A percentile compares a stretch with the other conserved stretches of the same genome.
These are phyloP conservation scores for Pseudonectria buxi DNA, from an alignment of 2,329 filamentous ascomycete species.

Conservation along the genomic window DNA sequence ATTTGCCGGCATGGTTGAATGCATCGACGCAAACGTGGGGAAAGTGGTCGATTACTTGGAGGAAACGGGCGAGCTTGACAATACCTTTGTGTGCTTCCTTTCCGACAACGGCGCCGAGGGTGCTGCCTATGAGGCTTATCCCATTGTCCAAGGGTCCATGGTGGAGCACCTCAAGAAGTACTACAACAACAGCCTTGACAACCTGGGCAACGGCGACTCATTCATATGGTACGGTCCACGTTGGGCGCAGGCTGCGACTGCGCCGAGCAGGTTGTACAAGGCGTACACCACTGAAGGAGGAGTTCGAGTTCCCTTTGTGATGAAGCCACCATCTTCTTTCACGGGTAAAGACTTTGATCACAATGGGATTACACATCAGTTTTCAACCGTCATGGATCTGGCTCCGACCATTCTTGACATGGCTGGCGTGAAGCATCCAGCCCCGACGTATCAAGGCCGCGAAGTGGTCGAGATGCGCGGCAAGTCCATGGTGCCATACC, in stretches of 20 bases:
- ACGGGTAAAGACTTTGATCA: constrained; percentile 5
- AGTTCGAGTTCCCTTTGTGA: constrained; percentile 45
- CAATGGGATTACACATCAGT: constrained; percentile 12
- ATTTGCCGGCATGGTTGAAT: constrained; percentile 58
- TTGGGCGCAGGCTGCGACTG: constrained; percentile 29
- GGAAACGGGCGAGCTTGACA: constrained; percentile 51
- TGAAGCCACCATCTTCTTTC: constrained; percentile 18
- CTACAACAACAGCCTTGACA: constrained; percentile 12
- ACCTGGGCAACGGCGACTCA: constrained; percentile 8
- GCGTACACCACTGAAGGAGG: constrained; percentile 41
- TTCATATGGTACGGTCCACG: constrained; percentile 13
- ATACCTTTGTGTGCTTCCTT: constrained; percentile 59
- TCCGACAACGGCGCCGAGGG: constrained; percentile 57
- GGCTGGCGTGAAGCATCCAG: constrained; percentile 36
- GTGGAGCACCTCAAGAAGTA: constrained; percentile 11
- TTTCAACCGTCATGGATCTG: constrained; percentile 42
- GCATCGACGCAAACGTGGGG: constrained; percentile 54
- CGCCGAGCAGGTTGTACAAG: constrained; percentile 32
- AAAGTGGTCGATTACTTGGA: constrained; percentile 51
- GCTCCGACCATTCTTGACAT: constrained; percentile 41
- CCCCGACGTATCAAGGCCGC: constrained; percentile 33
- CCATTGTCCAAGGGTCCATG: constrained; percentile 17
- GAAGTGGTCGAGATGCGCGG: constrained; percentile 46
- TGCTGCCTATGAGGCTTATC: constrained; percentile 31
- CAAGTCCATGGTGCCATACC: constrained; percentile 37